Base-by-base conservation (phyloP, 2,329 filamentous ascomycete genomes). In the Claviceps purpurea region DNA sequence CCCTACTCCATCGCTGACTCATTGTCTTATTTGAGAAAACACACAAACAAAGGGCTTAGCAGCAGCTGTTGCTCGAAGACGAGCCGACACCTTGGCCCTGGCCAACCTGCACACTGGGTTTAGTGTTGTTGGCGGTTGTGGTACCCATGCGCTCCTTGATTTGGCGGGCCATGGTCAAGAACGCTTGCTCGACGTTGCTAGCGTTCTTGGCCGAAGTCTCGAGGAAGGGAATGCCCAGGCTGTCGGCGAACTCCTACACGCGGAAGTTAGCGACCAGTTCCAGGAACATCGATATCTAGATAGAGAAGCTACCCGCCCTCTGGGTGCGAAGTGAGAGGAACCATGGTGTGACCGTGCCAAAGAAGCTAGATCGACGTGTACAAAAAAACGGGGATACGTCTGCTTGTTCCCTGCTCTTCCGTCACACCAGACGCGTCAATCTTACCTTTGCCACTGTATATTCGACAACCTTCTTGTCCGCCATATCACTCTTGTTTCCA, bases 91-190 rank as follows among this genome's bases (percentile, higher is more conserved):
- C 90, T 72, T 95, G 89, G 66, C 93, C 93, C 68, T 89, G 86
- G 55, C 89, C 88, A 64, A 98, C 93, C 69, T 95, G 89, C 63
- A 98, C 90, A 63, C 88, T 95, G 59, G 91, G 91, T 79, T 97
- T 98, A 76, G 91, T 95, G 82, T 97, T 97, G 76, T 90, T 90
- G 60, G 86, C 86, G 45, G 87, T 85, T 58, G 91, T 93, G 62
- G 89, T 95, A 65, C 93, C 93, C 91, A 98, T 98, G 66, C 93
- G 87, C 78, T 97, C 91, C 82, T 98, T 98, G 77, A 98, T 98
- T 74, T 98, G 93, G 71, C 93, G 86, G 63, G 93, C 93, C 93
- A 98, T 98, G 70, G 93, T 98, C 75, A 98, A 75, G 85, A 98
- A 98, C 66, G 93, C 91, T 75, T 98, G 93, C 77, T 98, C 93